Evolutionary conservation across 2,329 filamentous ascomycete genomes (phyloP).

Genomic region (Cylindrodendrum hubeiense): DNA sequence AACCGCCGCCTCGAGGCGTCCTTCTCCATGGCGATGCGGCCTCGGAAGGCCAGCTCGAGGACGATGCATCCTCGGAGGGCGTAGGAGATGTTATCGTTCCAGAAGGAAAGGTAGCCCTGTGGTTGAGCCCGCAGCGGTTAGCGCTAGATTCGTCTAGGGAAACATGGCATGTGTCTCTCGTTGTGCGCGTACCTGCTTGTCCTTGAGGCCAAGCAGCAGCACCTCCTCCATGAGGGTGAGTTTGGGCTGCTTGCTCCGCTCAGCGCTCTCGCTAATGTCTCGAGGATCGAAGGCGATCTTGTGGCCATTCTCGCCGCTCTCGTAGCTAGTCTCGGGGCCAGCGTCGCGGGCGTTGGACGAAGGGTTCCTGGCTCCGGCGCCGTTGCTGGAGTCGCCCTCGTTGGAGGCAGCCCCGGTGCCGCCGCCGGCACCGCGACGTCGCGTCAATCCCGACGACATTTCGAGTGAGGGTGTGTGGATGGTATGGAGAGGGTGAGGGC

Average conservation of each 20-base stretch:
- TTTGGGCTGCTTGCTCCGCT: conserved; percentile 98
- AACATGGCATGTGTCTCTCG: conserved; percentile 14
- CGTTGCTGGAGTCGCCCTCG: conserved; percentile 69
- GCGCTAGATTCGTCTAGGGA: conserved; percentile 4
- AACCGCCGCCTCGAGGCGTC: conserved; percentile 93
- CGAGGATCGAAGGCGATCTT: conserved; percentile 98
- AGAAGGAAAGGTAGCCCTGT: conserved; percentile 97
- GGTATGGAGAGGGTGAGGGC: conserved; percentile 22
- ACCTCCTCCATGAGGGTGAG: conserved; percentile 99
- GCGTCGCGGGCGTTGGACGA: conserved; percentile 66
- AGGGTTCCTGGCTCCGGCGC: conserved; percentile 67
- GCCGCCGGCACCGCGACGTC: conserved; percentile 78
- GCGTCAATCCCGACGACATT: conserved; percentile 66
- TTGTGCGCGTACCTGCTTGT: conserved; percentile 83
- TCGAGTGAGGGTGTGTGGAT: conserved; percentile 27
- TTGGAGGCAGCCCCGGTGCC: conserved; percentile 68
- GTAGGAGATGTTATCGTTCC: conserved; percentile 99
- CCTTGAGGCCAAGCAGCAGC: conserved; percentile 92
- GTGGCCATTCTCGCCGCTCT: conserved; percentile 94
- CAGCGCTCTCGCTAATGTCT: conserved; percentile 96
- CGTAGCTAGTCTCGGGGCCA: conserved; percentile 84
- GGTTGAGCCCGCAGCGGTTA: conserved; percentile 12
- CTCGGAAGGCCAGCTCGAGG: conserved; percentile 94
- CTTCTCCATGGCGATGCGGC: conserved; percentile 98
- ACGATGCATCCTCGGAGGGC: conserved; percentile 98